These are phyloP conservation scores for Talaromyces atroroseus DNA, from an alignment of 2,329 filamentous ascomycete genomes.

Conservation along the genomic window DNA sequence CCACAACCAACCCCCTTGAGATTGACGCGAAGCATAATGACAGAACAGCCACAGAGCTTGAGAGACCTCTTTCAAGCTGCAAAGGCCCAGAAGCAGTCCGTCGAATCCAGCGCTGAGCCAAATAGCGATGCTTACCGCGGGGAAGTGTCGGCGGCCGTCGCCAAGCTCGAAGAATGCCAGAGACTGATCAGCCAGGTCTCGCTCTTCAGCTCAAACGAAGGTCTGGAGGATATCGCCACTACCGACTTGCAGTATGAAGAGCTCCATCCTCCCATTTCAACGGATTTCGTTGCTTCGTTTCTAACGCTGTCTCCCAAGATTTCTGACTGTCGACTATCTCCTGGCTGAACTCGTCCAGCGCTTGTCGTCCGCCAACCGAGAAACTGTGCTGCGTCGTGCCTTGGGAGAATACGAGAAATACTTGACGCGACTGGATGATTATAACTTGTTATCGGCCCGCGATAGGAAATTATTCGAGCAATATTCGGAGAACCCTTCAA, in stretches of 20 bases:
- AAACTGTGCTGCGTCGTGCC: constrained; percentile 56
- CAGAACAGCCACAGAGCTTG: constrained; percentile 50
- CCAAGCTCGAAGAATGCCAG: constrained; percentile 67
- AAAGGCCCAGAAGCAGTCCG: constrained; percentile 48
- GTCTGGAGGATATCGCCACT: constrained; percentile 78
- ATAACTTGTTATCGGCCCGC: constrained; percentile 61
- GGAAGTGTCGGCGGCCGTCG: constrained; percentile 61
- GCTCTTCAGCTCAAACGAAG: constrained; percentile 87
- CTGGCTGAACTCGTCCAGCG: constrained; percentile 74
- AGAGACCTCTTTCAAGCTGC: constrained; percentile 51
- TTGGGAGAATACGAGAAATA: constrained; percentile 72
- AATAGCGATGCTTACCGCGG: constrained; percentile 62
- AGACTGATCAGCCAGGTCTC: constrained; percentile 64
- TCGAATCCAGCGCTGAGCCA: constrained; percentile 62
- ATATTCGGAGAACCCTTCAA: constrained; percentile 66
- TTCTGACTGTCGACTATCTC: constrained; percentile 71
- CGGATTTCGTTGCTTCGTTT: not conserved
- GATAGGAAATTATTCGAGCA: constrained; percentile 66
- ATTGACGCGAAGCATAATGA: constrained; percentile 26
- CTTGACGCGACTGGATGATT: constrained; percentile 69
- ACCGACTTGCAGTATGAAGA: constrained; percentile 65
- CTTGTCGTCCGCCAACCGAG: constrained; percentile 58
- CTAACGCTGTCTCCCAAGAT: constrained; percentile 38
- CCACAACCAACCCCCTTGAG: too few relatives aligned
- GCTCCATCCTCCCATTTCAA: not conserved